These are phyloP conservation scores for Boletus rubropictus DNA, from an alignment of 768 basidiomycete species.

Conservation along the genomic window DNA sequence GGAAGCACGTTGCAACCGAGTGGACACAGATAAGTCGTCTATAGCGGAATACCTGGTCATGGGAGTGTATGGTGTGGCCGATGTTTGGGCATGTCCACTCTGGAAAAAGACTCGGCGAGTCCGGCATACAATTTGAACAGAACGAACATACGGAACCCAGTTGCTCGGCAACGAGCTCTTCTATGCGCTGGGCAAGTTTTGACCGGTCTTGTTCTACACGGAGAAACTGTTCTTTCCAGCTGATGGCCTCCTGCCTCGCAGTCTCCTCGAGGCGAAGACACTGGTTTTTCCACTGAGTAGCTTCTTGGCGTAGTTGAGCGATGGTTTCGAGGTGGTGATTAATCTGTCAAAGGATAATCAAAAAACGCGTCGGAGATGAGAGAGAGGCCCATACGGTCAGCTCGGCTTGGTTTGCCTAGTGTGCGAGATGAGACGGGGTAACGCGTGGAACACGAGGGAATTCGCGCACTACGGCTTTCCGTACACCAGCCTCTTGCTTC, in stretches of 20 bases:
- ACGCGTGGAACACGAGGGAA: constrained; percentile 6
- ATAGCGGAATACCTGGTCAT: constrained; percentile 21
- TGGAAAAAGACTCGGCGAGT: constrained; percentile 6
- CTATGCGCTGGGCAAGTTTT: constrained; percentile 49
- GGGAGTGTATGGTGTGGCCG: constrained; percentile 31
- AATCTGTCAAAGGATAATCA: constrained; percentile 36
- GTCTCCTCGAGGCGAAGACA: constrained; percentile 42
- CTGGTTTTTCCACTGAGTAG: constrained; percentile 70
- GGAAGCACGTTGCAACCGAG: constrained; percentile 16
- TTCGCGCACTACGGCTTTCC: constrained; percentile 46
- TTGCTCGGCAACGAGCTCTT: constrained; percentile 52
- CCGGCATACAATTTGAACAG: not conserved
- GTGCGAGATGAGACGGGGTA: constrained; percentile 4
- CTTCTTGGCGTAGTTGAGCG: constrained; percentile 56
- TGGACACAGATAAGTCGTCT: constrained; percentile 28
- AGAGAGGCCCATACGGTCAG: constrained; percentile 39
- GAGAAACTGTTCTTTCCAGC: constrained; percentile 78
- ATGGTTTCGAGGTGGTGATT: constrained; percentile 57
- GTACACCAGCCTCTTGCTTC: constrained; percentile 38
- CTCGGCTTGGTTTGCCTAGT: constrained; percentile 51
- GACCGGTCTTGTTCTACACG: constrained; percentile 67
- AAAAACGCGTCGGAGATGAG: not conserved
- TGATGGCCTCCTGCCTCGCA: constrained; percentile 45
- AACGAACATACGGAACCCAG: constrained; percentile 35
- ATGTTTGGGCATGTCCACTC: constrained; percentile 12